Evolutionary conservation across 164 flowering plant species (phyloP), one percentile per base, ranked within the genome.

Genomic region (Berberis vulgaris): DNA sequence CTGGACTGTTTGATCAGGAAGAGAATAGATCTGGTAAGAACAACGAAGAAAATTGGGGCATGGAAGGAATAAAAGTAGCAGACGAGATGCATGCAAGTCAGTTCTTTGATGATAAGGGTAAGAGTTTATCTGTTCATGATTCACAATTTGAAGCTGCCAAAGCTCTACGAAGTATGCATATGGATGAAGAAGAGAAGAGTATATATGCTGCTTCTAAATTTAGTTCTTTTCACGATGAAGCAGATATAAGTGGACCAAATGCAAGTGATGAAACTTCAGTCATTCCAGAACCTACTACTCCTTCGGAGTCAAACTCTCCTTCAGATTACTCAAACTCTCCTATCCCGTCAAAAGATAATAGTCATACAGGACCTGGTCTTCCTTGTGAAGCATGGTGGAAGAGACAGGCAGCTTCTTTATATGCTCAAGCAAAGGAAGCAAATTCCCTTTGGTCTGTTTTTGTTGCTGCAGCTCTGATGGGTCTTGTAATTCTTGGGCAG

Each of bases 331-430:
- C 66, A 7, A 52, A 60, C 54, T 57, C 69, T 26, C 44, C 62
- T 26, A 60, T 55, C 54, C 43, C 68, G 6, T 26, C 47, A 7
- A 66, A 82, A 49, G 85, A 72, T 63, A 80, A 75, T 46, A 72
- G 78, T n/a, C 45, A 52, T 65, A 74, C 70, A 57, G 76, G 39
- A 5, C 65, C 86, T 63, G 76, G 72, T 52, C 83, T 83, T 66
- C 96, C 93, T 26, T 79, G 87, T 66, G 84, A 83, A 73, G 91
- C 93, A 65, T 95, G 99, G 99, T 95, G 97, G 99, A 87, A 83
- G 81, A 83, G 83, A 73, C 77, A 74, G 53, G 94, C 84, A 8
- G 80, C 77, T 65, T 82, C 88, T 10, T 65, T 95, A 54, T 88
- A 84, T 76, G 69, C 79, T 60, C 91, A 86, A 66, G 96, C 90